Evolutionary conservation across 164 flowering plant genomes (phyloP), one percentile per base, ranked within the genome.

Genomic region (Liriodendron chinense): DNA sequence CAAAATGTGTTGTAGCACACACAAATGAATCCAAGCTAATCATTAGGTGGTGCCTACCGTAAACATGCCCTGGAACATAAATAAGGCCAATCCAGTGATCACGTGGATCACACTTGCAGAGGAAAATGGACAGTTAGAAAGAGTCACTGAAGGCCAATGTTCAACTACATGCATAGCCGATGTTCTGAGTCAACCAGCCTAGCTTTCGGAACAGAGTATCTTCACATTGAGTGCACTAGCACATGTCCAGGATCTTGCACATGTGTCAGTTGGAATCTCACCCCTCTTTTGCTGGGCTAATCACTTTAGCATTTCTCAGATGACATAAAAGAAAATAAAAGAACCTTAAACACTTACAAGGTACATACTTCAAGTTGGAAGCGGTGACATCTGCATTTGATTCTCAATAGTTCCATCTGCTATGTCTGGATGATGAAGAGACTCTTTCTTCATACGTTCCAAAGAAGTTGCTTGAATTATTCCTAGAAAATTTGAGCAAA

Each of bases 391-490:
- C 78, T 87, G 86, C 75, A 77, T 71, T 79, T 85, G 84, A 74
- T 84, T 88, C 12, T 79, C 93, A 61, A 87, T 82, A 62, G 84
- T 69, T 43, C 83, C 91, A 75, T 84, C 80, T 28, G 91, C 78
- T 67, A 78, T 74, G 71, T 87, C 92, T 53, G 83, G 68, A 75
- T 69, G 81, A 59, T 81, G 87, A 34, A 71, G 70, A 72, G 90
- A 76, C 75, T 83, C 89, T 86, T 85, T 91, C 81, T 77, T 87
- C 28, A 62, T 62, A n/a, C 85, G 94, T n/a, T 89, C 98, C 83
- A 96, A 72, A 75, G 98, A 85, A 74, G 99, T 94, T 59, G 97
- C 97, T 83, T 89, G 92, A 79, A 81, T 86, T 80, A 96, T 93
- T 74, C 99, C 99, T 93, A 65, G 71, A 77, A 68, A 77, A 81